Percentiles rank a stretch among this genome's conserved stretches.
phyloP scores from a whole-genome alignment of 441 rosid genomes.

The Biscutella laevigata region DNA sequence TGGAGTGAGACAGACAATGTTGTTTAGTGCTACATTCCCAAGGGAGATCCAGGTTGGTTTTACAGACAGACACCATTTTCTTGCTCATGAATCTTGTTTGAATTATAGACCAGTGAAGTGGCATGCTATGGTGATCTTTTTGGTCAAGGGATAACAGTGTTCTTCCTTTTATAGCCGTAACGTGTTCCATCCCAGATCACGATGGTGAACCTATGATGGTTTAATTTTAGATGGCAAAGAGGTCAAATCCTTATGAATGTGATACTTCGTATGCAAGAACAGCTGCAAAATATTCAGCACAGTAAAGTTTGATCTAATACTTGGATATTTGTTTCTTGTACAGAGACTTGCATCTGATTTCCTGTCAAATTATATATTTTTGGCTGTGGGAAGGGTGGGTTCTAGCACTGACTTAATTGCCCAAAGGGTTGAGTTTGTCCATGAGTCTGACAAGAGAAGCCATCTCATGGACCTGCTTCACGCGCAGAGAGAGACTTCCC shows the following conservation, averaged over 20 bases:
- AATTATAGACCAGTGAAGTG: neutral
- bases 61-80: neutral
- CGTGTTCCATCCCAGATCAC: neutral
- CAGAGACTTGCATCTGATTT: constrained; percentile 54
- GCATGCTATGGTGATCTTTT: neutral
- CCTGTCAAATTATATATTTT: constrained; percentile 40
- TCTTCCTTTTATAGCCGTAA: neutral
- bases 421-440: constrained; percentile 47
- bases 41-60: constrained; percentile 38
- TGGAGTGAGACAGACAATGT: constrained; percentile 51
- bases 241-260: neutral
- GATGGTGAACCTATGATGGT: constrained; percentile 11
- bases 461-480: constrained; percentile 55
- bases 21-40: constrained; percentile 62
- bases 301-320: no score
- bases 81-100: neutral
- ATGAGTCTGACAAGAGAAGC: constrained; percentile 46
- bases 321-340: constrained; percentile 10
- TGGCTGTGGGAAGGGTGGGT: constrained; percentile 58
- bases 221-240: constrained; percentile 9
- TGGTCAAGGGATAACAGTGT: neutral
- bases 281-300: no score
- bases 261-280: no score
- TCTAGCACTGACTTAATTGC: constrained; percentile 52
- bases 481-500: constrained; percentile 25